A percentile compares a stretch with the other conserved stretches of the same genome.
These are phyloP conservation scores for Anthracocystis setariae DNA, from an alignment of 1,284 basidiomycete genomes.

Conservation along the genomic window DNA sequence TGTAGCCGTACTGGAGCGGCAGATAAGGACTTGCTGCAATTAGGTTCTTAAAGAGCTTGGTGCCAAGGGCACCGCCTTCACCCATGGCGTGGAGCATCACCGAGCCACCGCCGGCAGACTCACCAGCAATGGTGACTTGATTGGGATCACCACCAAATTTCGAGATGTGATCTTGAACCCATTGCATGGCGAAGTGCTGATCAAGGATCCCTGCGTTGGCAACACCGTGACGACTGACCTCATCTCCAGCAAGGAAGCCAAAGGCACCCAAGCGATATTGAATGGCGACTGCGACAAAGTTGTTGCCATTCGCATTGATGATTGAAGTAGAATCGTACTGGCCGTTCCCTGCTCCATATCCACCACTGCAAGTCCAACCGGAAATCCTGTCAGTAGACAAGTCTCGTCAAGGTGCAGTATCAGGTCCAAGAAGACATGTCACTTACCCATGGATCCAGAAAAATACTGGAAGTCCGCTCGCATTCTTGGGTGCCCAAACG, in stretches of 20 bases:
- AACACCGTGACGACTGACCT: slow-evolving; percentile 22
- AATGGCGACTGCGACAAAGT: slow-evolving; percentile 69
- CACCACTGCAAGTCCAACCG: slow-evolving; percentile 17
- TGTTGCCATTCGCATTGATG: slow-evolving; percentile 40
- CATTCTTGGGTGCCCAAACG: slow-evolving; percentile 38
- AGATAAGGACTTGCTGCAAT: slow-evolving; percentile 38
- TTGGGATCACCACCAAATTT: slow-evolving; percentile 49
- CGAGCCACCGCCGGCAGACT: slow-evolving; percentile 42
- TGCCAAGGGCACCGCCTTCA: slow-evolving; percentile 25
- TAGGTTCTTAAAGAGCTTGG: slow-evolving; percentile 26
- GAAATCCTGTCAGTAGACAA: not conserved
- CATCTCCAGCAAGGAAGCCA: slow-evolving; percentile 48
- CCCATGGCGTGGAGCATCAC: slow-evolving; percentile 40
- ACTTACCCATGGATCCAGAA: slow-evolving; percentile 37
- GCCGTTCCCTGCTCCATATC: slow-evolving; percentile 38
- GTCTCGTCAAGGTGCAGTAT: too few relatives aligned
- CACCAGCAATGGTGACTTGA: slow-evolving; percentile 46
- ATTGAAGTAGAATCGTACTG: slow-evolving; percentile 37
- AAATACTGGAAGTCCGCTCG: slow-evolving; percentile 37
- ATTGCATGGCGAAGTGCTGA: slow-evolving; percentile 47
- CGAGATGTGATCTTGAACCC: slow-evolving; percentile 49
- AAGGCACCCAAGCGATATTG: slow-evolving; percentile 71
- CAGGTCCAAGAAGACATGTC: not conserved
- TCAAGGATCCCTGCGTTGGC: slow-evolving; percentile 49
- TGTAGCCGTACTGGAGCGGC: slow-evolving; percentile 23